Percentiles rank a stretch among this genome's conserved stretches.
Conservation (phyloP, 306 rosid species). For the Arachis hypogaea region DNA sequence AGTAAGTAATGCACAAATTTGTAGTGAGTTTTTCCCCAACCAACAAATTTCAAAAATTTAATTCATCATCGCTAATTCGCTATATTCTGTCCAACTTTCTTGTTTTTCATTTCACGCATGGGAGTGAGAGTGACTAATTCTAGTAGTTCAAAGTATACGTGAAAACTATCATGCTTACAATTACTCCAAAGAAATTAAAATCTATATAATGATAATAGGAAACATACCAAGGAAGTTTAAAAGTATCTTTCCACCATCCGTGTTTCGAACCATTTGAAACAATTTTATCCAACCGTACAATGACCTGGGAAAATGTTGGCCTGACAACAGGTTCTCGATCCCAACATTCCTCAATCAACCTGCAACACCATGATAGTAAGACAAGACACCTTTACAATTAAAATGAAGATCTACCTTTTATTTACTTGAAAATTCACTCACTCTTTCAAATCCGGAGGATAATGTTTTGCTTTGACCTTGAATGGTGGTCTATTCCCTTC, state of each 20-base stretch:
- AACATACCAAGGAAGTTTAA: slow-evolving; percentile 94
- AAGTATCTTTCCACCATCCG: slow-evolving; percentile 99
- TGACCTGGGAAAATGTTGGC: slow-evolving; percentile 86
- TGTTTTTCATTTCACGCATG: not conserved
- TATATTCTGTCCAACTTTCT: not conserved
- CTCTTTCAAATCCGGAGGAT: slow-evolving; percentile 93
- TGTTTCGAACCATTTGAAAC: slow-evolving; percentile 86
- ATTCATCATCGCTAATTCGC: not conserved
- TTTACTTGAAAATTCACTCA: slow-evolving; percentile 48
- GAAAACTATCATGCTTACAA: slow-evolving; percentile 23
- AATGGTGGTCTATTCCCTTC: slow-evolving; percentile 83
- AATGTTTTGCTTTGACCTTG: slow-evolving; percentile 78
- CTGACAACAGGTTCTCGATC: slow-evolving; percentile 76
- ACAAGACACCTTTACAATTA: slow-evolving; percentile 36
- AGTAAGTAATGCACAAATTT: not conserved
- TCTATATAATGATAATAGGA: slow-evolving; percentile 31
- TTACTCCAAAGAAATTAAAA: slow-evolving; percentile 25
- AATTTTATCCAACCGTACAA: slow-evolving; percentile 82
- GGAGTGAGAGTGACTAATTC: slow-evolving; percentile 8
- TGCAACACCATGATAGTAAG: slow-evolving; percentile 50
- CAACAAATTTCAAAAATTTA: not conserved
- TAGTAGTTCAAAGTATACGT: slow-evolving; percentile 21
- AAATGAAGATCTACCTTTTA: slow-evolving; percentile 2
- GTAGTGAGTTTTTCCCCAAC: not conserved
- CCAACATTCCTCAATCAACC: slow-evolving; percentile 99